Conservation (phyloP, 371 early-diverging fungal species). For the Capillidium heterosporum region DNA sequence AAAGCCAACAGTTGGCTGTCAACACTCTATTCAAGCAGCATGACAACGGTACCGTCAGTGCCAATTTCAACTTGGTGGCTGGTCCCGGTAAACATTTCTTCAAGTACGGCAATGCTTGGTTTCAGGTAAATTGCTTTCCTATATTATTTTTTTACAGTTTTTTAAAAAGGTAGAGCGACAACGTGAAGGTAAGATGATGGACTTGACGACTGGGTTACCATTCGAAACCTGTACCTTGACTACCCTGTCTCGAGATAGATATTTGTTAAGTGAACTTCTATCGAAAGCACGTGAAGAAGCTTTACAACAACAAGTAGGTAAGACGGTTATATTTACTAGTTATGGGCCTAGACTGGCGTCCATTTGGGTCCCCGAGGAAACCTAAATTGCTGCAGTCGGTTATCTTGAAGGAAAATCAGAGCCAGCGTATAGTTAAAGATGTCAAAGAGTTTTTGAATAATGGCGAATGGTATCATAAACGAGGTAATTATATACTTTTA, state of each 20-base stretch:
- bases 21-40: conserved; percentile 74
- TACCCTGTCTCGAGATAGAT: conserved; percentile 61
- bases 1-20: conserved; percentile 62
- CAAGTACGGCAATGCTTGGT: conserved; percentile 62
- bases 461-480: conserved; percentile 85
- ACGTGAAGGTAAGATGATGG: conserved; percentile 71
- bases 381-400: conserved; percentile 69
- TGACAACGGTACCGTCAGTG: conserved; percentile 75
- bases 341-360: conserved; percentile 95
- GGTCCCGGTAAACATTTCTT: conserved; percentile 87
- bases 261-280: conserved; percentile 52
- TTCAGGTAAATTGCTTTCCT: conserved; percentile 25
- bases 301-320: conserved; percentile 72
- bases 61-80: conserved; percentile 73
- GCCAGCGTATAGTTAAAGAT: conserved; percentile 59
- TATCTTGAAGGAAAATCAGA: conserved; percentile 59
- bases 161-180: conserved; percentile 42
- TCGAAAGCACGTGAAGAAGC: conserved; percentile 72
- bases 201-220: conserved; percentile 73
- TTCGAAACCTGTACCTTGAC: conserved; percentile 92
- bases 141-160: not conserved
- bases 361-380: conserved; percentile 86
- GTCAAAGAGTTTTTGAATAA: conserved; percentile 70
- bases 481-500: conserved; percentile 29
- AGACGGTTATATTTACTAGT: conserved; percentile 85